Evolutionary conservation across 2,329 filamentous ascomycete genomes (phyloP).

Genomic region (Nigrograna mackinnonii): DNA sequence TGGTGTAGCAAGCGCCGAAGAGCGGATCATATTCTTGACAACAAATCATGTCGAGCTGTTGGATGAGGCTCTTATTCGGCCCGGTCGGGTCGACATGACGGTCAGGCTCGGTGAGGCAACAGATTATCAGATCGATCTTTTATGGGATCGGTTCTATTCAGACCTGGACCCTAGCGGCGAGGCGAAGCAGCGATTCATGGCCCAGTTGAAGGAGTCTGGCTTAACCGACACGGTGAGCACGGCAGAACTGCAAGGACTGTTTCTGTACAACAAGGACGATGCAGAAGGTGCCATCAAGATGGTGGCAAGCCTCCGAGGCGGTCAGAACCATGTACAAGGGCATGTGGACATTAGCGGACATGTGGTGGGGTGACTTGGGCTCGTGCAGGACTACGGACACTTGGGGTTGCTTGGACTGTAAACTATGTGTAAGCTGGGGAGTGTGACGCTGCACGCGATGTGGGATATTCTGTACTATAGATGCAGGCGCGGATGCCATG

Average conservation of each 20-base stretch:
- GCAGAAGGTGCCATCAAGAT: constrained; percentile 84
- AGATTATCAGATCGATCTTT: constrained; percentile 77
- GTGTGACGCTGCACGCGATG: not conserved
- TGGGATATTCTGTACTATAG: constrained; percentile 11
- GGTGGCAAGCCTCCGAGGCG: constrained; percentile 64
- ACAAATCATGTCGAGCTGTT: constrained; percentile 92
- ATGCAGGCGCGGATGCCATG: constrained; percentile 1
- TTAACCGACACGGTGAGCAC: constrained; percentile 78
- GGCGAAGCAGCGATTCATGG: constrained; percentile 70
- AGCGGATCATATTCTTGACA: constrained; percentile 90
- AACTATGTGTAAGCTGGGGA: not conserved
- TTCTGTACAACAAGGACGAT: constrained; percentile 92
- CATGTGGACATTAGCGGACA: constrained; percentile 35
- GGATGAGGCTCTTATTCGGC: constrained; percentile 85
- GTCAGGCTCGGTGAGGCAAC: constrained; percentile 87
- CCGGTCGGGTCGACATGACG: constrained; percentile 92
- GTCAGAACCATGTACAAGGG: constrained; percentile 20
- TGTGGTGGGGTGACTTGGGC: constrained; percentile 22
- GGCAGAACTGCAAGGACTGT: constrained; percentile 90
- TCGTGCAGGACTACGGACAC: not conserved
- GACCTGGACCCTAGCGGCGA: constrained; percentile 70
- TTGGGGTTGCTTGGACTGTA: not conserved
- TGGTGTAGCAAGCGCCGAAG: constrained; percentile 91
- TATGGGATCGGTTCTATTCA: constrained; percentile 96
- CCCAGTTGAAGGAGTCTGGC: constrained; percentile 69